Percentiles rank a stretch among this genome's conserved stretches.
Evolutionary conservation across 345 rosid genomes (phyloP).

Genomic region (Arabis hirsuta): DNA sequence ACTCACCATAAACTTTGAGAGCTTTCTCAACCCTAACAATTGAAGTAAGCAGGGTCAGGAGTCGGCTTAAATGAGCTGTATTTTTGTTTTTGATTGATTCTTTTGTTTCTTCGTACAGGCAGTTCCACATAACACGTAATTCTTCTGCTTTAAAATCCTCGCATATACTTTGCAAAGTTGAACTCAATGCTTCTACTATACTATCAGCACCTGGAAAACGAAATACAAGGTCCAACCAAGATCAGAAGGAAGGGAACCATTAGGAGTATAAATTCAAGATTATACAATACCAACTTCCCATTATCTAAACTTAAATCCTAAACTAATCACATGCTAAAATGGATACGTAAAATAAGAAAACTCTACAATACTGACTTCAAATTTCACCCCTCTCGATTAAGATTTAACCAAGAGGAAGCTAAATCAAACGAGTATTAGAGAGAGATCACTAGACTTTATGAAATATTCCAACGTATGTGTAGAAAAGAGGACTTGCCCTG

Average conservation of each 20-base stretch:
- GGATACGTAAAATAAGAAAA: neutral
- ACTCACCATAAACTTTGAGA: slow-evolving; percentile 58
- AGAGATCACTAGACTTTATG: neutral
- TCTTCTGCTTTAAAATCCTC: slow-evolving; percentile 55
- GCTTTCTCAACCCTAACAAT: slow-evolving; percentile 50
- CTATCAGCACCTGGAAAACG: slow-evolving; percentile 51
- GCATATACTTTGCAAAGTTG: slow-evolving; percentile 58
- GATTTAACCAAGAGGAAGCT: too few relatives aligned
- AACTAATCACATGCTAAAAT: neutral
- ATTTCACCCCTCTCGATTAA: neutral
- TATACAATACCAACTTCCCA: neutral
- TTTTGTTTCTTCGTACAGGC: slow-evolving; percentile 55
- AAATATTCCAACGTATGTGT: neutral
- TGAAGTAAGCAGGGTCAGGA: slow-evolving; percentile 60
- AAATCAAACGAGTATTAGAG: neutral
- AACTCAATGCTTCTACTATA: slow-evolving; percentile 56
- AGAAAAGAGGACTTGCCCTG: slow-evolving; percentile 53
- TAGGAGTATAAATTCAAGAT: neutral
- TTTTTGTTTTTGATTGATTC: slow-evolving; percentile 37
- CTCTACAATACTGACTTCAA: neutral
- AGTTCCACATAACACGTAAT: slow-evolving; percentile 56
- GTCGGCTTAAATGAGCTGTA: slow-evolving; percentile 47
- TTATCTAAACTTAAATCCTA: too few relatives aligned
- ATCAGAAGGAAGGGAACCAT: neutral
- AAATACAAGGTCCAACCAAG: slow-evolving; percentile 11